Conservation (phyloP, 1,284 basidiomycete genomes). For the Sanghuangporus sanghuang region DNA sequence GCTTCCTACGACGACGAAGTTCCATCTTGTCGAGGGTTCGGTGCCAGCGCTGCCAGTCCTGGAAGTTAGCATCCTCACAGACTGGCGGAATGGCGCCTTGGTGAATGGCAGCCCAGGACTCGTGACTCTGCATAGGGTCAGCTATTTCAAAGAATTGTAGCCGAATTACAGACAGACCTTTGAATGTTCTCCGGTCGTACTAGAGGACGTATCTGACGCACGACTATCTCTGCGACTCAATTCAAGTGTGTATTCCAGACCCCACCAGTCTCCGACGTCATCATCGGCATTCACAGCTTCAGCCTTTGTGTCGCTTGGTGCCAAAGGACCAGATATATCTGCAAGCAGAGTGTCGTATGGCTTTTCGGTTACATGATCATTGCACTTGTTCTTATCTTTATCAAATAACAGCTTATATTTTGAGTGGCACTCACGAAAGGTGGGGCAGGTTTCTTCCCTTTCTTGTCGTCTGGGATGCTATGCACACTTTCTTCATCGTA, state of each 20-base stretch:
- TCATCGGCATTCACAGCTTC: slow-evolving; percentile 19
- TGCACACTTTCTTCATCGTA: not conserved
- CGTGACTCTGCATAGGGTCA: slow-evolving; percentile 31
- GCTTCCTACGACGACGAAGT: slow-evolving; percentile 28
- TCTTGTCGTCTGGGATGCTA: not conserved
- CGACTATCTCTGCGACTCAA: slow-evolving; percentile 36
- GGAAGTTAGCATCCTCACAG: slow-evolving; percentile 35
- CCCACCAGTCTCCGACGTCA: slow-evolving; percentile 37
- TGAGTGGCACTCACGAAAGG: slow-evolving; percentile 5
- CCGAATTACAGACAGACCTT: slow-evolving; percentile 26
- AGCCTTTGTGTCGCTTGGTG: not conserved
- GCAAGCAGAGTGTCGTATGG: slow-evolving; percentile 24
- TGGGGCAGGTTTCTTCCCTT: slow-evolving; percentile 14
- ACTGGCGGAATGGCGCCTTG: slow-evolving; percentile 32
- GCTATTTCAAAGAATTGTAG: slow-evolving; percentile 3
- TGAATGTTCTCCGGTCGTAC: slow-evolving; percentile 39
- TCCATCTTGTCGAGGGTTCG: slow-evolving; percentile 32
- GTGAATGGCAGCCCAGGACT: slow-evolving; percentile 41
- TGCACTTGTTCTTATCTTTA: not conserved
- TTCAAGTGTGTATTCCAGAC: slow-evolving; percentile 39
- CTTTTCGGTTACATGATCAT: not conserved
- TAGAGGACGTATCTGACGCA: slow-evolving; percentile 28
- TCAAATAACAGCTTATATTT: not conserved
- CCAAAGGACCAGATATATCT: slow-evolving; percentile 17
- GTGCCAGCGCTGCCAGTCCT: slow-evolving; percentile 37